Percentiles rank a stretch among this genome's conserved stretches.
Conservation (phyloP, 78 protist genomes). For the Dictyostelium intermedium region DNA sequence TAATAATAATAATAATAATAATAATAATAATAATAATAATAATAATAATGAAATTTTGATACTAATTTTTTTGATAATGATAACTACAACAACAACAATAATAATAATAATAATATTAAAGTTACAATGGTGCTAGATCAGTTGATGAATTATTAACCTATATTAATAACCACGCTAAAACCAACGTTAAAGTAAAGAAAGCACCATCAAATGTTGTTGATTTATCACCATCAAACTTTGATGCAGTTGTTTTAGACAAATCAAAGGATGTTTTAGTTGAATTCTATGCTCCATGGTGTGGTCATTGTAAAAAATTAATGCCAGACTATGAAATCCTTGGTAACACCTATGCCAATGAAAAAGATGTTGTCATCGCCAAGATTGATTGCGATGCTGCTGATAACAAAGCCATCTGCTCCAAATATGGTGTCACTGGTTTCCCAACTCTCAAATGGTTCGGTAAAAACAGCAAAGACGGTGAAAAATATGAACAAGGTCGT, state of each 20-base stretch:
- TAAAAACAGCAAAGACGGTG: constrained; percentile 82
- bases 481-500: constrained; percentile 83
- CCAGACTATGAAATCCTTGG: constrained; percentile 88
- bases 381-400: constrained; percentile 86
- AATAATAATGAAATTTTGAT: no score
- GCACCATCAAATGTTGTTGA: constrained; percentile 80
- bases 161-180: constrained; percentile 79
- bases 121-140: constrained; percentile 87
- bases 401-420: constrained; percentile 79
- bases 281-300: constrained; percentile 95
- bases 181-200: constrained; percentile 62
- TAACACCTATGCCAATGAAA: constrained; percentile 63
- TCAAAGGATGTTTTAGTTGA: constrained; percentile 85
- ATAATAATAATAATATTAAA: not conserved
- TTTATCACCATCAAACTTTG: constrained; percentile 84
- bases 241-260: constrained; percentile 58
- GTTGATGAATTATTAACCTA: constrained; percentile 82
- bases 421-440: constrained; percentile 91
- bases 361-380: constrained; percentile 83
- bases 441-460: constrained; percentile 95
- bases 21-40: no score
- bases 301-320: constrained; percentile 92
- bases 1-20: no score
- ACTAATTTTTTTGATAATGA: no score
- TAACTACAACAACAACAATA: not conserved